phyloP scores from a whole-genome alignment of 1,284 basidiomycete genomes.

The Cerrena zonata region DNA sequence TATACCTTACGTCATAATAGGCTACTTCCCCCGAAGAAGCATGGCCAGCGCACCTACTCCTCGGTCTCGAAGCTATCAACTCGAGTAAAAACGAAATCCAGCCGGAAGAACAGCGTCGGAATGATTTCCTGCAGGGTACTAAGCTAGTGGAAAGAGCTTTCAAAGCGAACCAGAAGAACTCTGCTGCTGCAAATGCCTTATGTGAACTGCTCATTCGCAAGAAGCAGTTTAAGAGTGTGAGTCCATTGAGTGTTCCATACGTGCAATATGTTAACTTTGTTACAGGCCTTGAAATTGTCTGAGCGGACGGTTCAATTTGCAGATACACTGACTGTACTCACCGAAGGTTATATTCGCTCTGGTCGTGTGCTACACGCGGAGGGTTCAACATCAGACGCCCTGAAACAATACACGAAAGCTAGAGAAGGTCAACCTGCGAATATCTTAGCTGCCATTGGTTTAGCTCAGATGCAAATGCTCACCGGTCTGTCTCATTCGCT shows the following conservation, averaged over 20 bases:
- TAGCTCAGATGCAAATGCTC: constrained; percentile 81
- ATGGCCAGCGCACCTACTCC: constrained; percentile 71
- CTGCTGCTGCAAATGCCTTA: constrained; percentile 72
- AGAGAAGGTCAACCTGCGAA: constrained; percentile 71
- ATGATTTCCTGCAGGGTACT: constrained; percentile 55
- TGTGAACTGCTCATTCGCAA: constrained; percentile 72
- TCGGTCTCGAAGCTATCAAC: constrained; percentile 82
- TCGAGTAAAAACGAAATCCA: constrained; percentile 62
- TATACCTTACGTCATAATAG: constrained; percentile 7
- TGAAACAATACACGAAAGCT: constrained; percentile 71
- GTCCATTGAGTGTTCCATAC: constrained; percentile 3
- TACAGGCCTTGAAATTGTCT: constrained; percentile 79
- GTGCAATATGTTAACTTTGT: background rate
- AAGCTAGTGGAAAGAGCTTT: constrained; percentile 68
- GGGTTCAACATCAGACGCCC: constrained; percentile 57
- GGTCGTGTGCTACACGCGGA: constrained; percentile 75
- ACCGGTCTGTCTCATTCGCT: constrained; percentile 48
- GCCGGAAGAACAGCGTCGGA: constrained; percentile 55
- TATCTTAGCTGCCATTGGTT: constrained; percentile 73
- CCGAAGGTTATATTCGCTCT: constrained; percentile 74
- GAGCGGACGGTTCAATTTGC: constrained; percentile 90
- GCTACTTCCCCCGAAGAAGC: constrained; percentile 70
- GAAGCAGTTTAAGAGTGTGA: constrained; percentile 50
- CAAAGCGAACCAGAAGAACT: constrained; percentile 69
- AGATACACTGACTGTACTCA: constrained; percentile 74